Percentiles rank a stretch among this genome's conserved stretches.
These are phyloP conservation scores for Neoboletus magnificus DNA, from an alignment of 768 basidiomycete genomes.

Conservation along the genomic window DNA sequence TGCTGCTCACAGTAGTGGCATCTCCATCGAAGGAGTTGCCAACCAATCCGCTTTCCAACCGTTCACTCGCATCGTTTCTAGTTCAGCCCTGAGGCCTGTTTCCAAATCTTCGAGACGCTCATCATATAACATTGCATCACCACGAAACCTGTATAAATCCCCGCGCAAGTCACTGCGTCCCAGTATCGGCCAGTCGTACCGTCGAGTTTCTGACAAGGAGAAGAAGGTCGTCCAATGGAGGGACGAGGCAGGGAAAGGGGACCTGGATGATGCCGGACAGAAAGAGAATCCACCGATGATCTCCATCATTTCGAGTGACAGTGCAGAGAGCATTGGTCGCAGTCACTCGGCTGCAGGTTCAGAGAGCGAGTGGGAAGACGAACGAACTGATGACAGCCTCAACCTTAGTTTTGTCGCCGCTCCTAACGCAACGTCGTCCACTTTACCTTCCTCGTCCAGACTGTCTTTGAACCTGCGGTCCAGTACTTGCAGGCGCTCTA, in stretches of 20 bases:
- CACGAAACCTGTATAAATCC: constrained; percentile 51
- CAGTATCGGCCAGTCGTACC: constrained; percentile 58
- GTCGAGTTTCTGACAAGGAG: constrained; percentile 62
- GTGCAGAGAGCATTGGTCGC: constrained; percentile 28
- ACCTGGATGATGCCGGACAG: constrained; percentile 61
- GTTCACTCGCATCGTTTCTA: constrained; percentile 46
- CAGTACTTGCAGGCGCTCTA: constrained; percentile 41
- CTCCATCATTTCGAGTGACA: constrained; percentile 38
- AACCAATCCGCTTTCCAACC: constrained; percentile 42
- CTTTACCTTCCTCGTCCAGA: constrained; percentile 37
- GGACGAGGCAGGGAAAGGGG: constrained; percentile 82
- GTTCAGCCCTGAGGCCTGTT: constrained; percentile 46
- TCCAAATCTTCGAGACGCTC: constrained; percentile 41
- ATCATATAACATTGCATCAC: constrained; percentile 45
- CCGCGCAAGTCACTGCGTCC: constrained; percentile 75
- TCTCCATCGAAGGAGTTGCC: constrained; percentile 47
- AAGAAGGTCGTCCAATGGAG: constrained; percentile 84
- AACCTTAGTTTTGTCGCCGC: constrained; percentile 48
- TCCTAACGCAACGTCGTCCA: constrained; percentile 21
- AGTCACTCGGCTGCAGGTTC: constrained; percentile 54
- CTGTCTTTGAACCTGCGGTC: constrained; percentile 13
- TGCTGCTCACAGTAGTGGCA: constrained; percentile 34
- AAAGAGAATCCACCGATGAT: constrained; percentile 18
- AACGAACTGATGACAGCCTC: constrained; percentile 78
- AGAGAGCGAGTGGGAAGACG: constrained; percentile 90